Evolutionary conservation across 352 stramenopile species (phyloP), one percentile per base, ranked within the genome.

Genomic region (Globisporangium uncinulatum): DNA sequence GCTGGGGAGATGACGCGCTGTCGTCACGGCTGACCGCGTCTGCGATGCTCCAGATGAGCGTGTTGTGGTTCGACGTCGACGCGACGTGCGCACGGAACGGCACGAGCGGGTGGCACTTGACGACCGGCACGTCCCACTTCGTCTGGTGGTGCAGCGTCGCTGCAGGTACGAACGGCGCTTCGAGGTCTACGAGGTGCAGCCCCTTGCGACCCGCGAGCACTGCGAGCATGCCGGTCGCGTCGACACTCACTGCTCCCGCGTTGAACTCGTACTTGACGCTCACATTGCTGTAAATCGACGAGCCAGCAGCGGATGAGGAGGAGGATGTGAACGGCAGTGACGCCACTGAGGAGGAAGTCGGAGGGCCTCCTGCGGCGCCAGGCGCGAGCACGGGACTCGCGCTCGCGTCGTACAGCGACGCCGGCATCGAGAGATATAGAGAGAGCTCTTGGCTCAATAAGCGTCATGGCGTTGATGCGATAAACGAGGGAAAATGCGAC

Each of bases 21-120:
- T 34, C 24, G 24, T 69, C 57, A n/a, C 42, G 36, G 34, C 51
- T 65, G 37, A 52, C 59, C 42, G 57, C 64, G 31, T 62, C 57
- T 13, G 70, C 51, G 43, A 94, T 74, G 57, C 91, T 72, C 84
- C 84, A 94, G 37, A 94, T 79, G 45, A 94, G 74, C 41, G 81
- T 89, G 58, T 89, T 87, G 45, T 84, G 72, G 66, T 92, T 89
- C 44, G 80, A 89, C 41, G 84, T 90, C 14, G 84, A 90, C 6
- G 83, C 82, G 29, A 92, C 81, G 61, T 80, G 69, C 57, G 65
- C 71, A 59, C 77, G 76, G 63, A 79, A 86, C n/a, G 76, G 63
- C 36, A 70, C 67, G 44, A 89, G 79, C 39, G 82, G 84, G 52
- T 87, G 89, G 63, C 83, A 94, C 56, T 86, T 83, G 42, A 88